These are phyloP conservation scores for Dothiorella sarmentorum DNA, from an alignment of 2,329 filamentous ascomycete species.

Conservation along the genomic window DNA sequence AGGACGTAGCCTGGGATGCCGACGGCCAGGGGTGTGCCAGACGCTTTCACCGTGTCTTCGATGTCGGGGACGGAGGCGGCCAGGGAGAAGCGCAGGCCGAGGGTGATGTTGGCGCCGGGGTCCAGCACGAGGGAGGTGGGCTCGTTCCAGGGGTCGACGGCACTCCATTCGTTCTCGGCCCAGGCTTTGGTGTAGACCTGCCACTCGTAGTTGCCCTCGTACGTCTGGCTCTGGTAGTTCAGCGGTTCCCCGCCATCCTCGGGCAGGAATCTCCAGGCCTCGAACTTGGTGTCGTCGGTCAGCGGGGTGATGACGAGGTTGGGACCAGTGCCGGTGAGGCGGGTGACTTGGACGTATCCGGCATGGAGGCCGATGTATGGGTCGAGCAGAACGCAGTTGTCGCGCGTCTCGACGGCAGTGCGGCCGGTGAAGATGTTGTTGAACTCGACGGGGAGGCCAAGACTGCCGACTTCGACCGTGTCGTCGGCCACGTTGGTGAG, in stretches of 20 bases:
- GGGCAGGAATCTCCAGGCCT: slow-evolving; percentile 53
- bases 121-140: slow-evolving; percentile 47
- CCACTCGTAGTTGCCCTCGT: slow-evolving; percentile 62
- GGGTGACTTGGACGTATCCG: slow-evolving; percentile 54
- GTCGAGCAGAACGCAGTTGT: slow-evolving; percentile 54
- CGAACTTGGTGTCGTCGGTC: slow-evolving; percentile 46
- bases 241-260: slow-evolving; percentile 41
- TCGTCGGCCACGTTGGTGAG: slow-evolving; percentile 44
- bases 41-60: slow-evolving; percentile 44
- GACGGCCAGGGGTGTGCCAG: slow-evolving; percentile 48
- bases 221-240: slow-evolving; percentile 53
- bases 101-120: slow-evolving; percentile 45
- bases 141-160: slow-evolving; percentile 52
- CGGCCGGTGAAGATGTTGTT: slow-evolving; percentile 60
- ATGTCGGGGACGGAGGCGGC: slow-evolving; percentile 47
- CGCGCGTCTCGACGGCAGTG: slow-evolving; percentile 47
- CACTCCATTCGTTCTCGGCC: slow-evolving; percentile 55
- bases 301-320: slow-evolving; percentile 56
- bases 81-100: slow-evolving; percentile 53
- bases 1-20: slow-evolving; percentile 56
- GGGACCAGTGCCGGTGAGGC: slow-evolving; percentile 51
- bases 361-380: slow-evolving; percentile 60
- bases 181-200: slow-evolving; percentile 54
- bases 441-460: slow-evolving; percentile 59
- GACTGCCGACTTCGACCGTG: slow-evolving; percentile 52